Evolutionary conservation across 129 eudicot species (phyloP).

Genomic region (Erigeron canadensis): DNA sequence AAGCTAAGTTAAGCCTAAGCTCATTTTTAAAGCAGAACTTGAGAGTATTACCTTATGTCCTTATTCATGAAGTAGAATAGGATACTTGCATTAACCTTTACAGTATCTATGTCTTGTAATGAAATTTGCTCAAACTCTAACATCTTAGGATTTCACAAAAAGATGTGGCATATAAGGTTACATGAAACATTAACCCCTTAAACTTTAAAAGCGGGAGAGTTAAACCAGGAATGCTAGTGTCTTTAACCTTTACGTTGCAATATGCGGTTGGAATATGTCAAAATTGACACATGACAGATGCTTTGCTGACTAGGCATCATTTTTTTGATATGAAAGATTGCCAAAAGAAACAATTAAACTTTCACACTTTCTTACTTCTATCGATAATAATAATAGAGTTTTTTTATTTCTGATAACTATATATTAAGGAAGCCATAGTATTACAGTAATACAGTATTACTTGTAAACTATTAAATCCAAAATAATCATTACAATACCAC

Average conservation of each 20-base stretch:
- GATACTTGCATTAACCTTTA: neutral
- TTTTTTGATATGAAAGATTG: too few species aligned
- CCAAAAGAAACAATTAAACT: too few species aligned
- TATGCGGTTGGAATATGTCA: too few species aligned
- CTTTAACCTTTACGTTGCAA: neutral
- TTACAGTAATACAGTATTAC: too few species aligned
- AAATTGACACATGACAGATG: too few species aligned
- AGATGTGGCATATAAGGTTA: neutral
- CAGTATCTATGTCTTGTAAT: neutral
- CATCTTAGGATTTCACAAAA: neutral
- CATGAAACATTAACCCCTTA: neutral
- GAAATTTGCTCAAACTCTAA: neutral
- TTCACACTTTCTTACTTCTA: too few species aligned
- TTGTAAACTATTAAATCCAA: neutral
- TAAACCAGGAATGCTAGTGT: neutral
- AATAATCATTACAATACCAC: neutral
- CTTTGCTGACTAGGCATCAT: too few species aligned
- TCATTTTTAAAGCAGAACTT: neutral
- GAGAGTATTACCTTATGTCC: neutral
- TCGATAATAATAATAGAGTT: too few species aligned
- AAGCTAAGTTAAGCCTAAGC: neutral
- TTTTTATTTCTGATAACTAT: too few species aligned
- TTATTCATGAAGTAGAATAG: neutral
- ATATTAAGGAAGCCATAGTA: neutral
- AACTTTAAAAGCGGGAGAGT: neutral